phyloP scores from a whole-genome alignment of 129 eudicot species.

The Chrysanthemum makinoi region DNA sequence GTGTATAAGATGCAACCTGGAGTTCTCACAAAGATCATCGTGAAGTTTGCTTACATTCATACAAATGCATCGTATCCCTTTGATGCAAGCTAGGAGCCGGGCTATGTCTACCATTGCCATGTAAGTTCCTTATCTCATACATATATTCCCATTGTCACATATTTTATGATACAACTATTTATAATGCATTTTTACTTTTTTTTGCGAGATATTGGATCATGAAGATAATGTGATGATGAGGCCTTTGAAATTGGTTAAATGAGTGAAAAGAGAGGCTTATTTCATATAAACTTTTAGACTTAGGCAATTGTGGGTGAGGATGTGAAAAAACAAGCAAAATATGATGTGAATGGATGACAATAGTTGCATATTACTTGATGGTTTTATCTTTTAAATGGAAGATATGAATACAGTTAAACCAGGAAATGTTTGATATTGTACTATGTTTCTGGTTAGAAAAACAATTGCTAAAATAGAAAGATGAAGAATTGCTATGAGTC shows the following conservation, averaged over 20 bases:
- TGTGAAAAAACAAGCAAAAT: conserved; percentile 12
- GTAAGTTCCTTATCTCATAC: conserved; percentile 36
- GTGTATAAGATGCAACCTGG: conserved; percentile 89
- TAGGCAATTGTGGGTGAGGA: conserved; percentile 13
- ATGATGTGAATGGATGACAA: background rate
- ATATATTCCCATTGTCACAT: background rate
- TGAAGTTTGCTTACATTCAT: conserved; percentile 72
- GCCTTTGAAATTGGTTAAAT: conserved; percentile 64
- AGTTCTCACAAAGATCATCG: conserved; percentile 54
- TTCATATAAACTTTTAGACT: background rate
- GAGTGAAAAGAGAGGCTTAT: conserved; percentile 15
- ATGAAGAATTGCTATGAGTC: background rate
- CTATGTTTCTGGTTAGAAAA: background rate
- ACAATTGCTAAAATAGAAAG: background rate
- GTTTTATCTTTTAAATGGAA: background rate
- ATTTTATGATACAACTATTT: background rate
- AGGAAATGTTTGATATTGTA: background rate
- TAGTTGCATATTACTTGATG: background rate
- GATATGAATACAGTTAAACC: background rate
- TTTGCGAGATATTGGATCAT: conserved; percentile 84
- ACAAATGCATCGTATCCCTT: conserved; percentile 67
- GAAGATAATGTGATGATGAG: conserved; percentile 98
- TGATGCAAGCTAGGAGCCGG: conserved; percentile 82
- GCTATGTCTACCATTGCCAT: conserved; percentile 93
- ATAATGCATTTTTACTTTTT: background rate